Base-by-base conservation (phyloP, 2,329 filamentous ascomycete species). In the Cladosporium colombiae region DNA sequence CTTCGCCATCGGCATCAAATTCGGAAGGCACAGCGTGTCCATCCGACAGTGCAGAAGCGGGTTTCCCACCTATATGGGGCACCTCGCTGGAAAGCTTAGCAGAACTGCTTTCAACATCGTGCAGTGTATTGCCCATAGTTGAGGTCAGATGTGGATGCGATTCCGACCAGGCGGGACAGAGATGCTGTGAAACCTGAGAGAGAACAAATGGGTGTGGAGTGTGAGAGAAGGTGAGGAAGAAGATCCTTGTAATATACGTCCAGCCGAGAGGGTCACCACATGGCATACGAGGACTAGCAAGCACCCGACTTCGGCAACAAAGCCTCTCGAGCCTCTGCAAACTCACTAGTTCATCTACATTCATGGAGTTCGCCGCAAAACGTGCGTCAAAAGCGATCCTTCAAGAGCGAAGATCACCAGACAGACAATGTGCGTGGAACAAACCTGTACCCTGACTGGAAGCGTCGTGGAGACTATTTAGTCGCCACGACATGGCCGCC, bases 1-100 rank as follows among this genome's bases (percentile, higher is more conserved):
- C 29, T 37, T 64, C 62, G 7, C 52, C 62, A 49, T 64, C 62
- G 10, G 62, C 50, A 33, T 64, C 62, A 8, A 25, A 50, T 4
- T 64, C 50, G 3, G 52, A 40, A 53, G 49, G 49, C 14, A 44
- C n/a, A 23, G 31, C 27, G 11, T 55, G n/a, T n/a, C 33, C 55
- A 40, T 31, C 55, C 5, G 33, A 33, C 5, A 5, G 13, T 23
- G 31, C 21, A 35, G 59, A 62, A n/a, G 31, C 55, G 13, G 27
- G 18, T 18, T 16, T 57, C 5, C 55, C n/a, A 21, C 33, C 55
- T 18, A 5, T 33, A 23, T 40, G 33, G 13, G 55, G 31, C 18
- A 10, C n/a, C 55, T 57, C 33, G 11, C 33, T 57, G 29, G 31
- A 57, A 35, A 27, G 31, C 21, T 23, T 33, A 40, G 55, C 55